Evolutionary conservation across 768 basidiomycete species (phyloP), one percentile per base, ranked within the genome.

Genomic region (Tricholoma sp.): DNA sequence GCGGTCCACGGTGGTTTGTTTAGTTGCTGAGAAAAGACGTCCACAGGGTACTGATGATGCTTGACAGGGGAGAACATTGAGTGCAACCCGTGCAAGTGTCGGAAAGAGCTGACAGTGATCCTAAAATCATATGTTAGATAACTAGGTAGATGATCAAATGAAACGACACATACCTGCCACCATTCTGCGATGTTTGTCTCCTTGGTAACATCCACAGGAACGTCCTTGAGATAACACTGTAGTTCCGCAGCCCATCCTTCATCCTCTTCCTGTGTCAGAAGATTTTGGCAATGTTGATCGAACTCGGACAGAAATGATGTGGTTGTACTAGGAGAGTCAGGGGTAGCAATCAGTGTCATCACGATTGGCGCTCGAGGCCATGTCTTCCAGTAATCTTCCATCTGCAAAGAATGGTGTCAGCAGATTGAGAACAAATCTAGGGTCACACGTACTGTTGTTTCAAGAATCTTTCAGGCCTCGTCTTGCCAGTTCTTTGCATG

Each of bases 361-460:
- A 61, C 55, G n/a, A 29, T 51, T 22, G 45, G 84, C 84, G 19
- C 80, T 84, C 18, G 76, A 92, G 18, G 41, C 41, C 5, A 7
- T 19, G 18, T 19, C 18, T 43, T 43, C 41, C 18, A 43, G 18
- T 43, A 43, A 7, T 43, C 41, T 19, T 43, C 41, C 41, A 43
- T 43, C 41, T 39, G 37, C 37, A 14, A 39, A 39, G 37, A 39
- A 39, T 12, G 8, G 37, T 14, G 37, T 39, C 14, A 16, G 37
- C 16, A 12, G 37, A 35, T 35, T 39, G 37, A 39, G 37, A 39
- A 39, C 35, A 16, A 39, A 12, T 39, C 37, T 39, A 39, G 37
- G 37, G 37, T 39, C 8, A 39, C 37, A 39, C 37, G 6, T 39
- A 39, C 37, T 16, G 7, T 19, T 43, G n/a, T 5, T 19, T 64